Conservation (phyloP, 371 early-diverging fungal species). For the Mortierella sp. region DNA sequence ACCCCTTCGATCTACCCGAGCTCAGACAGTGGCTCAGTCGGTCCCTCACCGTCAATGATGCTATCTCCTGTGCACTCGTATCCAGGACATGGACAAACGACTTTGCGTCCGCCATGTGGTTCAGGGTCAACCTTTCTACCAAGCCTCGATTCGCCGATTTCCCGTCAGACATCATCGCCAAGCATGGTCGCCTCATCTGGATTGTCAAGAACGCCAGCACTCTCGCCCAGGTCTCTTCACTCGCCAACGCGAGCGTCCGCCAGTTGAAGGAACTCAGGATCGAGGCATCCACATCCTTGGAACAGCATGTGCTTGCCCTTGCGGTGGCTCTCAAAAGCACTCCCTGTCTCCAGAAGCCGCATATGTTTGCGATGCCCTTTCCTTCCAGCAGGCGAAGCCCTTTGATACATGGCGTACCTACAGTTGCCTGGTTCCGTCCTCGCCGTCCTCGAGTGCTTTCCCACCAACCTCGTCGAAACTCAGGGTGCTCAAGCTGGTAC, state of each 20-base stretch:
- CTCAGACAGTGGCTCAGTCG: not conserved
- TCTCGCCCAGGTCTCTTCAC: not conserved
- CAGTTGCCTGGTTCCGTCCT: no score
- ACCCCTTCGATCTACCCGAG: not conserved
- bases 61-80: not conserved
- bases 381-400: no score
- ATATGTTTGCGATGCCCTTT: no score
- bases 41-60: not conserved
- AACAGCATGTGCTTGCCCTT: not conserved
- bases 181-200: not conserved
- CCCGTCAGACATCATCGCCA: not conserved
- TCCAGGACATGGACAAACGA: not conserved
- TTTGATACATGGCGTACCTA: no score
- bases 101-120: not conserved
- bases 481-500: not conserved
- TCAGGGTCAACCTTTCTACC: not conserved
- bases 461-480: no score
- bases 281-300: no score
- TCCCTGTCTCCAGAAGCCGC: no score
- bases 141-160: not conserved
- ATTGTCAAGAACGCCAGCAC: not conserved
- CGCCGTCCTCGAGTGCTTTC: no score
- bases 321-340: not conserved
- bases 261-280: not conserved
- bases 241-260: not conserved